Base-by-base conservation (phyloP, 345 rosid species). In the Euphorbia tirucalli region DNA sequence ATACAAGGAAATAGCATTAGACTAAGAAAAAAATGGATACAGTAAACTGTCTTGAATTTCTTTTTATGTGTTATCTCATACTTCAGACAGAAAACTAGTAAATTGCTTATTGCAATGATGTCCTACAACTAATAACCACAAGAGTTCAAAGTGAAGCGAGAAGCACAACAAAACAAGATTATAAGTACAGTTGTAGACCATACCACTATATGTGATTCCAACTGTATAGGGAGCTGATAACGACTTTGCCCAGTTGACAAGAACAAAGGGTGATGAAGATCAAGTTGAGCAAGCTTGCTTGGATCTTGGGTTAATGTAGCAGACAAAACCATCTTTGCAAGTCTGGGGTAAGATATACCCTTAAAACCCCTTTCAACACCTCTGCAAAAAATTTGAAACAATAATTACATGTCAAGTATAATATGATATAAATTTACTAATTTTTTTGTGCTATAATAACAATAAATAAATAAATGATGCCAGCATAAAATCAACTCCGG, bases 251-350 rank as follows among this genome's bases (percentile, higher is more conserved):
- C 98, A 11, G 87, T 85, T 46, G 97, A 88, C 87, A 95, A 79
- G 78, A 95, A 88, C 77, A 95, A 83, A 11, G 99, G 99, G 75
- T 95, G 97, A 83, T 89, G 97, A 71, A 95, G 80, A 78, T 87
- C 85, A 81, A 92, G 96, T 80, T 89, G 99, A 73, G 90, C 84
- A 72, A 95, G 96, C 86, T 95, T 95, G 87, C 97, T 86, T 67
- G 99, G 99, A 85, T 95, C 97, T 80, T 88, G 89, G 49, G 99
- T 90, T 76, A 92, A 86, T 14, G 99, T 95, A 67, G 99, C 97
- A 69, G 99, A 95, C 57, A 90, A 79, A 61, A 88, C 93, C 90
- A 95, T 85, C 86, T 95, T 90, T 69, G 74, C 94, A 60, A 95
- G 88, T 80, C 98, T 86, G 64, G 98, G 99, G 67, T 77, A 84